Evolutionary conservation across 192 early-diverging fungal species (phyloP), one percentile per base, ranked within the genome.

Genomic region (Coemansia sp.): DNA sequence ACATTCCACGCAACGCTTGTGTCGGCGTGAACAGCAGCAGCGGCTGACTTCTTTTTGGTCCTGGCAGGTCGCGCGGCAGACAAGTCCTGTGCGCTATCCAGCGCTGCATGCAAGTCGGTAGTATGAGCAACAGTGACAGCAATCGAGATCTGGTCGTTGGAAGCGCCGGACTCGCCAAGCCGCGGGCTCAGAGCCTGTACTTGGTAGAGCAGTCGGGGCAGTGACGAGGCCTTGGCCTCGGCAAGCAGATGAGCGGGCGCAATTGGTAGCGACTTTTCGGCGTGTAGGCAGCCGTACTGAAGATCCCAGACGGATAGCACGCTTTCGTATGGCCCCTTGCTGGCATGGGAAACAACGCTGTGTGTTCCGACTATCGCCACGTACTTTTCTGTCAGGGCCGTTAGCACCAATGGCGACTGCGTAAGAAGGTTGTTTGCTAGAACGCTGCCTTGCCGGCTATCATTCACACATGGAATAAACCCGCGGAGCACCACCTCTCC

Each of bases 301-400:
- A 82, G 62, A 55, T 82, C 79, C 79, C 79, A 82, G 34, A 82
- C 56, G 9, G 79, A 73, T 46, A 82, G 38, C 23, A 76, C 79
- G 55, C 74, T 74, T 65, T 76, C 79, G 46, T 82, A 76, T 1
- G 79, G 74, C 2, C 74, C 74, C 37, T 53, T 74, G 58, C 62
- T 68, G 4, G 74, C 64, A 61, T 76, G 79, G 10, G 79, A 82
- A 7, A 76, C 68, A 16, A 70, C 68, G 56, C 79, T 82, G 71
- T 82, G 79, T 14, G 79, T 82, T 42, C 79, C 79, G 1, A 66
- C 74, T 55, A 82, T 82, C 5, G 74, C 79, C 33, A 82, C 79
- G 33, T 76, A 82, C 21, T 56, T 56, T 24, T 82, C 79, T 9
- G 79, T 66, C 61, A 82, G 74, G 7, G 79, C 50, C 1, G 68